Conservation (phyloP, 257 asterid genomes). For the Linderniella brevidens region DNA sequence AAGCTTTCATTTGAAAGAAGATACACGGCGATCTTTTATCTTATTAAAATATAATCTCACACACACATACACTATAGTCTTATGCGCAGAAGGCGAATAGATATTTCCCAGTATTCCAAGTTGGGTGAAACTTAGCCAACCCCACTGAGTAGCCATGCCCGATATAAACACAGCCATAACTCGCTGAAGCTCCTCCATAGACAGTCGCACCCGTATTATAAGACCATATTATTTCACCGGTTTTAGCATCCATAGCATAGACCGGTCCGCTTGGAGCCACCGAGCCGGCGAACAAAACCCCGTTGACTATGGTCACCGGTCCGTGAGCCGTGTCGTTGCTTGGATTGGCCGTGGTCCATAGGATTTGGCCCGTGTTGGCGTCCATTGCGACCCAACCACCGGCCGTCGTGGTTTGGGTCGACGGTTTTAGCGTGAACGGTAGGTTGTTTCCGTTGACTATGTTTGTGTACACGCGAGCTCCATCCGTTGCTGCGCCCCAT, state of each 20-base stretch:
- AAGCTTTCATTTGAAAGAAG: no score
- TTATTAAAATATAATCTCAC: no score
- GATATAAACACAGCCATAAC: slow-evolving; percentile 54
- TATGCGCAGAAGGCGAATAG: slow-evolving; percentile 41
- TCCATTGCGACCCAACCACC: slow-evolving; percentile 86
- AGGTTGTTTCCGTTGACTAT: slow-evolving; percentile 27
- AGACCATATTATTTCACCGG: slow-evolving; percentile 42
- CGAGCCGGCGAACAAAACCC: slow-evolving; percentile 52
- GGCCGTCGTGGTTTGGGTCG: slow-evolving; percentile 28
- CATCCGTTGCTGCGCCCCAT: slow-evolving; percentile 77
- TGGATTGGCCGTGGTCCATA: slow-evolving; percentile 72
- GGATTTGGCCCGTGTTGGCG: slow-evolving; percentile 39
- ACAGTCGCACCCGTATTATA: slow-evolving; percentile 45
- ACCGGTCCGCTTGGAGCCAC: slow-evolving; percentile 48
- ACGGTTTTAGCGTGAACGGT: slow-evolving; percentile 39
- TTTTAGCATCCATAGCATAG: slow-evolving; percentile 57
- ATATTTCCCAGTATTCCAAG: slow-evolving; percentile 56
- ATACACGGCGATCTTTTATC: no score
- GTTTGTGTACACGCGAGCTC: slow-evolving; percentile 44
- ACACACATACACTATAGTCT: no score
- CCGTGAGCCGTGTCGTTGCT: slow-evolving; percentile 53
- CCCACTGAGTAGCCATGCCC: slow-evolving; percentile 59
- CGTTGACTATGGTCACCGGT: slow-evolving; percentile 51
- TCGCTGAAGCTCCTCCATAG: slow-evolving; percentile 62
- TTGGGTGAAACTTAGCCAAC: slow-evolving; percentile 46